phyloP scores from a whole-genome alignment of 2,329 filamentous ascomycete genomes.

The Plectosphaerella plurivora region DNA sequence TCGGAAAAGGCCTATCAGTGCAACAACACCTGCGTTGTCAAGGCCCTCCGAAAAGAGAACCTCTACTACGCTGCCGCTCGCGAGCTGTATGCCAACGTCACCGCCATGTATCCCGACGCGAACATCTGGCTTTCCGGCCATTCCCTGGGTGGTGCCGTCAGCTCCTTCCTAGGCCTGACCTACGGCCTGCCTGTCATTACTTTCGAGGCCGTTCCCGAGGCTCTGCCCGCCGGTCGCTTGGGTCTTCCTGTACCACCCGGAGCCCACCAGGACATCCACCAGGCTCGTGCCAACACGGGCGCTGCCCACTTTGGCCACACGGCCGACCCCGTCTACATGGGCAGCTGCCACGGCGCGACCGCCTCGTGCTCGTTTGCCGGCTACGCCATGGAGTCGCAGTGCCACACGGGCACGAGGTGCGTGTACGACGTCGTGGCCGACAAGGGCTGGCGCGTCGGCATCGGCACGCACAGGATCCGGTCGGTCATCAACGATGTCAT shows the following conservation, averaged over 20 bases:
- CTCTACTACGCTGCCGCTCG: slow-evolving; percentile 87
- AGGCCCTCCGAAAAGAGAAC: slow-evolving; percentile 74
- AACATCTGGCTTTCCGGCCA: slow-evolving; percentile 90
- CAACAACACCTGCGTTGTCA: slow-evolving; percentile 83
- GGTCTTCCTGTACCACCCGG: slow-evolving; percentile 84
- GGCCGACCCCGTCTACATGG: slow-evolving; percentile 91
- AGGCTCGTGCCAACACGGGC: slow-evolving; percentile 68
- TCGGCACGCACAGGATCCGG: slow-evolving; percentile 87
- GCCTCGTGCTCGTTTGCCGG: slow-evolving; percentile 87
- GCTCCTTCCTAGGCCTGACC: slow-evolving; percentile 82
- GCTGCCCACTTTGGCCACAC: slow-evolving; percentile 92
- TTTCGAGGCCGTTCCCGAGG: slow-evolving; percentile 90
- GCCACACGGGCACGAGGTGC: slow-evolving; percentile 84
- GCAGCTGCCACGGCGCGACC: slow-evolving; percentile 84
- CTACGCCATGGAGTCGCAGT: slow-evolving; percentile 90
- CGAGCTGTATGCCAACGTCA: slow-evolving; percentile 90
- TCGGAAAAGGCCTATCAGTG: slow-evolving; percentile 69
- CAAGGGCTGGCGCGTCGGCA: slow-evolving; percentile 85
- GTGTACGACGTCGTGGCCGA: slow-evolving; percentile 90
- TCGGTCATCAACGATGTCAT: slow-evolving; percentile 86
- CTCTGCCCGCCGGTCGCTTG: slow-evolving; percentile 76
- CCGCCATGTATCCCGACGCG: slow-evolving; percentile 76
- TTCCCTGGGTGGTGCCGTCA: slow-evolving; percentile 85
- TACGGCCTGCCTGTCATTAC: slow-evolving; percentile 89
- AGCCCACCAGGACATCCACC: slow-evolving; percentile 64